Evolutionary conservation across 768 basidiomycete genomes (phyloP), one percentile per base, ranked within the genome.

Genomic region (Amanita molliuscula): DNA sequence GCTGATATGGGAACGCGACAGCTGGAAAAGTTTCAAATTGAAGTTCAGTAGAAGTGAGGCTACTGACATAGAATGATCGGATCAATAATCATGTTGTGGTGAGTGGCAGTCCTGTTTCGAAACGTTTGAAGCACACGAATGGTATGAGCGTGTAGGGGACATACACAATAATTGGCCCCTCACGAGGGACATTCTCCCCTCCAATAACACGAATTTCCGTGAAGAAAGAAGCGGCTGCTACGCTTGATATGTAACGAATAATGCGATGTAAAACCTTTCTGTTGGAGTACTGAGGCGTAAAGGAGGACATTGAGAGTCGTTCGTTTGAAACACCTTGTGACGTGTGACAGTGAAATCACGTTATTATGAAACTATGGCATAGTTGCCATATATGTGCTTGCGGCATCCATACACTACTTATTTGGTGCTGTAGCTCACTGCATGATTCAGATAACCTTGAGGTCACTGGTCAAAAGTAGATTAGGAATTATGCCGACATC

Each of bases 71-170:
- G 71, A 50, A 88, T 68, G 33, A 79, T 79, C 20, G 88, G 88
- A 68, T 94, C 91, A 29, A 95, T 75, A 75, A 90, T 92, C 92
- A 94, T 95, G 64, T 96, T 97, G 59, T 92, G 87, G 62, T 96
- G 93, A 3, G 88, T 89, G 37, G 83, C 85, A 2, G 85, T 78
- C 34, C 88, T 91, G 61, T 38, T 48, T 48, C 13, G 10, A 23
- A 20, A 37, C 23, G 8, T 13, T n/a, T 36, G 48, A 41, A 48
- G 23, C 25, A 23, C 23, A 43, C n/a, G 29, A 29, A 46, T 42
- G 41, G 28, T 40, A 20, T 29, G n/a, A 16, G 25, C 48, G 48
- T 41, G 20, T 37, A n/a, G 21, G 47, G 42, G 34, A 37, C 85
- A 64, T 70, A 94, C 90, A 94, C 83, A 57, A 98, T 88, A 57